Evolutionary conservation across 345 rosid species (phyloP), one percentile per base, ranked within the genome.

Genomic region (Conringia planisiliqua): DNA sequence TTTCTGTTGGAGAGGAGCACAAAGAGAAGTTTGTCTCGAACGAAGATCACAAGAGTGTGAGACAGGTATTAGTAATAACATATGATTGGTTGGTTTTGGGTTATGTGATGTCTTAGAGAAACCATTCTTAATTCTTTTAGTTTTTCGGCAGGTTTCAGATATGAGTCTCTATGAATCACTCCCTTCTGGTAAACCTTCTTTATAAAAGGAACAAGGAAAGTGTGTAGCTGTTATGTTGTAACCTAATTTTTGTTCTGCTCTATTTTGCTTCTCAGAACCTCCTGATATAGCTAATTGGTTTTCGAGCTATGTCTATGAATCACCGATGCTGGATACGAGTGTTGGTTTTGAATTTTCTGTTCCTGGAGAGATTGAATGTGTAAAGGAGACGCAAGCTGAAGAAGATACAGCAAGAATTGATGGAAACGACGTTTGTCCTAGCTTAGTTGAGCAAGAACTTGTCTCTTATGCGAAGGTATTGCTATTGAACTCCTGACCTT

Each of bases 221-320:
- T 30, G 7, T 65, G 18, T 66, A 17, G 66, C 50, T 66, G 2
- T 51, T 57, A 29, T 64, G 48, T 35, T 62, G 58, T 47, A 29
- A 64, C 33, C 4, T 51, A 3, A 6, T 16, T 47, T 2, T 60
- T 2, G n/a, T 39, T 76, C 2, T 56, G 30, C 3, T 40, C 11
- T 10, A 5, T 55, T 51, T 51, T 68, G 47, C 8, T 35, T 67
- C 40, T 67, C 85, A 90, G 94, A 84, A 72, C 89, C 89, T 79
- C 84, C 90, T 55, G 79, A 84, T 47, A 22, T 87, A n/a, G 66
- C 76, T 29, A 84, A 90, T 47, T 89, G 87, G 93, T 84, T 79
- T 74, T 80, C 96, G 2, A 87, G 89, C 75, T 90, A 85, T 73
- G 84, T 55, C 29, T 85, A 83, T 65, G 89, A 90, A 33, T 88